phyloP scores from a whole-genome alignment of 306 rosid species.

The Comarum palustre region DNA sequence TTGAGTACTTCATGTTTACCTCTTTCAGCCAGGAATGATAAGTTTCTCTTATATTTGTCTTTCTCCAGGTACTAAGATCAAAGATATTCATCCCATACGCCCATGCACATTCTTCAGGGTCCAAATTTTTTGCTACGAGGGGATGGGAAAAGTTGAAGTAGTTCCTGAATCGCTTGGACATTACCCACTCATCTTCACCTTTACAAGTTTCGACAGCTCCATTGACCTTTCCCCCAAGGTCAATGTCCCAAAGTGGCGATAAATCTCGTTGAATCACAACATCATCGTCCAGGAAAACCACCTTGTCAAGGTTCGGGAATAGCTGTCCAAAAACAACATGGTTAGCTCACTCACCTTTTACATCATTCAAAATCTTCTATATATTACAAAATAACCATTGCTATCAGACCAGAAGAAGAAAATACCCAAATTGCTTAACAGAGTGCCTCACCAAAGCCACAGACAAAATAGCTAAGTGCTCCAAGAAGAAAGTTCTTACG shows the following conservation, averaged over 20 bases:
- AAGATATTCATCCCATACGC: slow-evolving; percentile 97
- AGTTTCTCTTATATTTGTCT: slow-evolving; percentile 65
- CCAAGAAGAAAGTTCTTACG: background rate
- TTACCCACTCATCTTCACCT: slow-evolving; percentile 97
- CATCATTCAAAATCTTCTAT: background rate
- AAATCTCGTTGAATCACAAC: slow-evolving; percentile 85
- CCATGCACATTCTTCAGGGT: slow-evolving; percentile 99
- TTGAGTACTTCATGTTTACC: slow-evolving; percentile 43
- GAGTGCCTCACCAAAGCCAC: background rate
- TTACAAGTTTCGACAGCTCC: slow-evolving; percentile 98
- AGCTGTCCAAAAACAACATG: slow-evolving; percentile 55
- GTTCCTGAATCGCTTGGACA: slow-evolving; percentile 87
- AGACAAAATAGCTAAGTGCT: background rate
- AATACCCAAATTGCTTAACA: background rate
- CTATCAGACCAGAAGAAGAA: background rate
- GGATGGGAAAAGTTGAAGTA: slow-evolving; percentile 98
- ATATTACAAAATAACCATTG: slow-evolving; percentile 1
- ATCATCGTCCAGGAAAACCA: slow-evolving; percentile 91
- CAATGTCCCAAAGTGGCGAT: slow-evolving; percentile 88
- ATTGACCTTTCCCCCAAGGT: slow-evolving; percentile 83
- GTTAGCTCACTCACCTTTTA: slow-evolving; percentile 18
- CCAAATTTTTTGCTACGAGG: slow-evolving; percentile 53
- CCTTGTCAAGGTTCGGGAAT: slow-evolving; percentile 90
- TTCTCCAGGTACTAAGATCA: slow-evolving; percentile 83
- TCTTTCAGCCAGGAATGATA: slow-evolving; percentile 92